Evolutionary conservation across 2,329 filamentous ascomycete species (phyloP).

Genomic region (Sordariomycetes sp.): DNA sequence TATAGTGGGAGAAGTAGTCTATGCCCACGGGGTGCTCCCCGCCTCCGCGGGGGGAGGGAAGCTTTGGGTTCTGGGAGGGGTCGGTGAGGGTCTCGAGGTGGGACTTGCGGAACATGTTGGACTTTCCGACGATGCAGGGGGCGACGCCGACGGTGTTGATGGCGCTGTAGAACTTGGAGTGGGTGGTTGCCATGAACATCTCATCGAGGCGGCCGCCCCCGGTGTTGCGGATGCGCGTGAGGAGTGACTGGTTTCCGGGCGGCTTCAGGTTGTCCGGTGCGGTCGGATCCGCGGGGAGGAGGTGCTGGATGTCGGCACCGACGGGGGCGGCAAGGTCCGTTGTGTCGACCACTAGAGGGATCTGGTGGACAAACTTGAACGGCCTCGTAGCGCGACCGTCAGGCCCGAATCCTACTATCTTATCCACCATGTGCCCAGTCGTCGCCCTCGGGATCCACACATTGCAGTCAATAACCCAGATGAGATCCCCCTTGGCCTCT

Average conservation of each 20-base stretch:
- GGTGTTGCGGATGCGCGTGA: constrained; percentile 18
- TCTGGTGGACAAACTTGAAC: constrained; percentile 90
- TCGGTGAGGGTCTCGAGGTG: constrained; percentile 67
- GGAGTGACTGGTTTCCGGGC: constrained; percentile 5
- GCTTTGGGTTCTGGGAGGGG: constrained; percentile 25
- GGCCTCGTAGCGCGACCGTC: constrained; percentile 33
- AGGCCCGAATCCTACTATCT: constrained; percentile 54
- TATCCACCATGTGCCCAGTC: constrained; percentile 79
- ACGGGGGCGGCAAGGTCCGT: constrained; percentile 10
- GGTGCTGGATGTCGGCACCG: constrained; percentile 7
- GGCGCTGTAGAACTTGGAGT: constrained; percentile 94
- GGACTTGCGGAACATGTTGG: constrained; percentile 93
- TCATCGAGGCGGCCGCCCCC: constrained; percentile 83
- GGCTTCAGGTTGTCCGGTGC: not conserved
- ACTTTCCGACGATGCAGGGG: constrained; percentile 91
- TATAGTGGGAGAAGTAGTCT: constrained; percentile 88
- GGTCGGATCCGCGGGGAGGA: not conserved
- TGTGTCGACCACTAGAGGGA: constrained; percentile 78
- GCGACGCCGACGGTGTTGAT: constrained; percentile 89
- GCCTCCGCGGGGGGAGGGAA: constrained; percentile 13
- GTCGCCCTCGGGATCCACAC: constrained; percentile 78
- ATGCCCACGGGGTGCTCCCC: constrained; percentile 49
- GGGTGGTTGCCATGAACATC: constrained; percentile 83
- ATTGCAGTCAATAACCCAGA: constrained; percentile 96
- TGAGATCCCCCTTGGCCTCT: constrained; percentile 73